Evolutionary conservation across 805 yeast species (phyloP).

Genomic region (Yarrowia porcina): DNA sequence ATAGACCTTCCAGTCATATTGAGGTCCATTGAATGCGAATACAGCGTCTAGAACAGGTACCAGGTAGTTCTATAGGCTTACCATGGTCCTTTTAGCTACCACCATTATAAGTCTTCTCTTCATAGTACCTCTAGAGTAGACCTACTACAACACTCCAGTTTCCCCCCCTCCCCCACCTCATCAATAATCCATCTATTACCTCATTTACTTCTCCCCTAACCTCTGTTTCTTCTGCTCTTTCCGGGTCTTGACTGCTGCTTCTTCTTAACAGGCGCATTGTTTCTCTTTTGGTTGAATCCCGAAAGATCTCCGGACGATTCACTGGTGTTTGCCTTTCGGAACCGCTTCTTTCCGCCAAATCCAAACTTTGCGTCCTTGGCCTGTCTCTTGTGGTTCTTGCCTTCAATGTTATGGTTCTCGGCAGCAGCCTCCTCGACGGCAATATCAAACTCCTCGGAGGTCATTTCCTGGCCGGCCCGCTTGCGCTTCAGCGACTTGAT

Average conservation of each 20-base stretch:
- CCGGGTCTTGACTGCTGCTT: not conserved
- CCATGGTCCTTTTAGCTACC: no score
- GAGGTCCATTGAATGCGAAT: no score
- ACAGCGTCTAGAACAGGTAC: no score
- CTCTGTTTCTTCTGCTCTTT: constrained; percentile 8
- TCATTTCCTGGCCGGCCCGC: constrained; percentile 72
- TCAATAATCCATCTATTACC: not conserved
- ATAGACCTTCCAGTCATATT: no score
- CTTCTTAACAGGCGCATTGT: constrained; percentile 43
- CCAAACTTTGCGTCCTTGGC: constrained; percentile 77
- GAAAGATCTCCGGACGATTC: constrained; percentile 66
- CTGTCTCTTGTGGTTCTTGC: constrained; percentile 56
- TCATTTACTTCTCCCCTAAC: not conserved
- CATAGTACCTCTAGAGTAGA: no score
- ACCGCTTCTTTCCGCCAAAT: constrained; percentile 72
- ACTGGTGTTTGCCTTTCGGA: constrained; percentile 68
- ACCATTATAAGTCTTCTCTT: no score
- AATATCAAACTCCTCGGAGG: constrained; percentile 75
- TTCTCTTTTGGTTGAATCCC: constrained; percentile 52
- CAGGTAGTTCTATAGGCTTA: no score
- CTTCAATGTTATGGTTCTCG: constrained; percentile 49
- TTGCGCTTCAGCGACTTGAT: constrained; percentile 88
- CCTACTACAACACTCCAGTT: no score
- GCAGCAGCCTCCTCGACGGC: constrained; percentile 90
- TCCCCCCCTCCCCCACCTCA: not conserved